Conservation (phyloP, 202 grass and related monocot species). For the Cymbopogon flexuosus region DNA sequence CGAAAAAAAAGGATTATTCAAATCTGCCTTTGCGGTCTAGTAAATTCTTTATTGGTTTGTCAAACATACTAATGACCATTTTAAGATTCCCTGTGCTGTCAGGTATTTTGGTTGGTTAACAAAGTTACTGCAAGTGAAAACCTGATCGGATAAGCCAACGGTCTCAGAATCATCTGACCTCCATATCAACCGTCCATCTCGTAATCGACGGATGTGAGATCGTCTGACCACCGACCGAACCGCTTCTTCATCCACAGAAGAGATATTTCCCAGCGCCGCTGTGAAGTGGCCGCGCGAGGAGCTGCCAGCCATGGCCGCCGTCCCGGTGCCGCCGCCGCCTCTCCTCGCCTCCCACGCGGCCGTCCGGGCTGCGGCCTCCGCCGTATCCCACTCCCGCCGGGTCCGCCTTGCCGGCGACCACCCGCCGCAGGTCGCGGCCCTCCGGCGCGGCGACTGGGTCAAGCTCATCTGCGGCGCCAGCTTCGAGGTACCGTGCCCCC, state of each 20-base stretch:
- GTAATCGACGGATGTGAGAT: neutral
- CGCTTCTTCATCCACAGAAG: neutral
- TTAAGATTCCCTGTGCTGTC: too few species aligned
- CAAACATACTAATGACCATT: too few species aligned
- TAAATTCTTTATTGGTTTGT: too few species aligned
- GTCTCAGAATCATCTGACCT: neutral
- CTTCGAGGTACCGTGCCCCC: slow-evolving; percentile 55
- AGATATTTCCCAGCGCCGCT: slow-evolving; percentile 12
- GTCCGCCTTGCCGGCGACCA: neutral
- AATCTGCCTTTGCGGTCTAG: too few species aligned
- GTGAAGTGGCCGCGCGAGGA: neutral
- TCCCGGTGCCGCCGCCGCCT: neutral
- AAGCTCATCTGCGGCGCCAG: slow-evolving; percentile 98
- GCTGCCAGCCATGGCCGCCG: slow-evolving; percentile 30
- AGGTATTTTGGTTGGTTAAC: too few species aligned
- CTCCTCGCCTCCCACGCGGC: slow-evolving; percentile 40
- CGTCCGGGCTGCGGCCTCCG: slow-evolving; percentile 22
- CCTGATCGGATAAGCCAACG: neutral
- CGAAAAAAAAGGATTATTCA: too few species aligned
- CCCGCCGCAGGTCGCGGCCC: slow-evolving; percentile 54
- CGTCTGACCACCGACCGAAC: neutral
- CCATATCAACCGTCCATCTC: neutral
- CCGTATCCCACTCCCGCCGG: neutral
- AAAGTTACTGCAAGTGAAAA: too few species aligned
- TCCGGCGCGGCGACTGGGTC: slow-evolving; percentile 75